phyloP scores from a whole-genome alignment of 2,329 filamentous ascomycete species.

The Calonectria henricotiae region DNA sequence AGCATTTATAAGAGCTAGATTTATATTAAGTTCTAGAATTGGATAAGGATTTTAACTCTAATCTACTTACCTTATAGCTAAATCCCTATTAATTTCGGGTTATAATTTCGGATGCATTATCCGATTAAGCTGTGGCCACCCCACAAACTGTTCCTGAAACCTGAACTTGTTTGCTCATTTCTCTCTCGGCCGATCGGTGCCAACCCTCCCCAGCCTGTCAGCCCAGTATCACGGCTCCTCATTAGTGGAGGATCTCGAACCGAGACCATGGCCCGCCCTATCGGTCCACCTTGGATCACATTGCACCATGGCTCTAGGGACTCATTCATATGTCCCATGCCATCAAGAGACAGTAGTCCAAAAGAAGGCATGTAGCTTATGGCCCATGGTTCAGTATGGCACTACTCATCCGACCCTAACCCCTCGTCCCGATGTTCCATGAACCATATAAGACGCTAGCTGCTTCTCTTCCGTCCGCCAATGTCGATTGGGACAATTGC shows the following conservation, averaged over 20 bases:
- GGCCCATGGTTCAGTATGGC: slow-evolving; percentile 30
- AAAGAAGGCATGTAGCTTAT: slow-evolving; percentile 17
- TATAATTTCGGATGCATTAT: slow-evolving; percentile 48
- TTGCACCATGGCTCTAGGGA: slow-evolving; percentile 44
- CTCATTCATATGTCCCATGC: slow-evolving; percentile 41
- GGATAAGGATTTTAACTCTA: slow-evolving; percentile 12
- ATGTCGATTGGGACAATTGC: slow-evolving; percentile 23
- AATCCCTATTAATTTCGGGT: slow-evolving; percentile 39
- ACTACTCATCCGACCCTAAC: background rate
- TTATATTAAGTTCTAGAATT: background rate
- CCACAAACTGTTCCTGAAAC: slow-evolving; percentile 52
- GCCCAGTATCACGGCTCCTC: slow-evolving; percentile 37
- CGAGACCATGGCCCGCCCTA: slow-evolving; percentile 33
- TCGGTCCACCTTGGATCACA: slow-evolving; percentile 42
- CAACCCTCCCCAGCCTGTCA: slow-evolving; percentile 46
- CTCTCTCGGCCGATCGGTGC: slow-evolving; percentile 46
- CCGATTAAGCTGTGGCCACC: slow-evolving; percentile 41
- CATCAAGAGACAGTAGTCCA: slow-evolving; percentile 12
- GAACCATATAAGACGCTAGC: slow-evolving; percentile 41
- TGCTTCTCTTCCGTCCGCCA: slow-evolving; percentile 5
- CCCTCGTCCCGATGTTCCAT: background rate
- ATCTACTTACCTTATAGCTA: slow-evolving; percentile 24
- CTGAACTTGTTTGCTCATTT: slow-evolving; percentile 45
- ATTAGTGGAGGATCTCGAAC: slow-evolving; percentile 52
- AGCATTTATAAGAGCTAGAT: background rate